Percentiles rank a stretch among this genome's conserved stretches.
These are phyloP conservation scores for Botrytis fragariae DNA, from an alignment of 2,329 filamentous ascomycete species.

Conservation along the genomic window DNA sequence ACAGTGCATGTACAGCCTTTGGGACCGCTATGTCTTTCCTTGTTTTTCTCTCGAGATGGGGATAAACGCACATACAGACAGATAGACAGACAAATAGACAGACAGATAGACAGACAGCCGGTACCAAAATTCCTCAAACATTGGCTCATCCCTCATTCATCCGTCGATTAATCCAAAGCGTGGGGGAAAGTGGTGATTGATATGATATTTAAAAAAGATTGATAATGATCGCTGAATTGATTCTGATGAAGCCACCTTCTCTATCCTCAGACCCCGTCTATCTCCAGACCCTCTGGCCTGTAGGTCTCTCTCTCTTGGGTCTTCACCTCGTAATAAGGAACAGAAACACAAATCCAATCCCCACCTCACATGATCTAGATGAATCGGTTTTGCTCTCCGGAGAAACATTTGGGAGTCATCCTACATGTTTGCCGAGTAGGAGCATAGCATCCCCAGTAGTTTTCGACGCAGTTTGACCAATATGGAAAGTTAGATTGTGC, in stretches of 20 bases:
- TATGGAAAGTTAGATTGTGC: not conserved
- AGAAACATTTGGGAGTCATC: constrained; percentile 17
- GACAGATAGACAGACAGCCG: not conserved
- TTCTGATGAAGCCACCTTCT: not conserved
- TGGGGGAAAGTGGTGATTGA: not conserved
- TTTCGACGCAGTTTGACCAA: not conserved
- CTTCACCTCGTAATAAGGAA: not conserved
- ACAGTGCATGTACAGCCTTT: not conserved
- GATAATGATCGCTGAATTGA: not conserved
- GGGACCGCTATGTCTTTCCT: not conserved
- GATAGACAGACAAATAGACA: not conserved
- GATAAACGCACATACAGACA: not conserved
- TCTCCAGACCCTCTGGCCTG: not conserved
- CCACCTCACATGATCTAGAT: constrained; percentile 5
- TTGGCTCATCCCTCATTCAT: not conserved
- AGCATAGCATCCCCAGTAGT: not conserved
- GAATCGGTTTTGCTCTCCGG: constrained; percentile 7
- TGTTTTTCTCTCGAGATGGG: not conserved
- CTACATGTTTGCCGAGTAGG: constrained; percentile 10
- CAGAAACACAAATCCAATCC: not conserved
- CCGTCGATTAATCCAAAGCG: not conserved
- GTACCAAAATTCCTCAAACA: not conserved
- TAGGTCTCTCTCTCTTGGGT: not conserved
- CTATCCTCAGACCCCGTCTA: not conserved
- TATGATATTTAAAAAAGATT: not conserved